Evolutionary conservation across 2,329 filamentous ascomycete genomes (phyloP), one percentile per base, ranked within the genome.

Genomic region (Alternaria viburni): DNA sequence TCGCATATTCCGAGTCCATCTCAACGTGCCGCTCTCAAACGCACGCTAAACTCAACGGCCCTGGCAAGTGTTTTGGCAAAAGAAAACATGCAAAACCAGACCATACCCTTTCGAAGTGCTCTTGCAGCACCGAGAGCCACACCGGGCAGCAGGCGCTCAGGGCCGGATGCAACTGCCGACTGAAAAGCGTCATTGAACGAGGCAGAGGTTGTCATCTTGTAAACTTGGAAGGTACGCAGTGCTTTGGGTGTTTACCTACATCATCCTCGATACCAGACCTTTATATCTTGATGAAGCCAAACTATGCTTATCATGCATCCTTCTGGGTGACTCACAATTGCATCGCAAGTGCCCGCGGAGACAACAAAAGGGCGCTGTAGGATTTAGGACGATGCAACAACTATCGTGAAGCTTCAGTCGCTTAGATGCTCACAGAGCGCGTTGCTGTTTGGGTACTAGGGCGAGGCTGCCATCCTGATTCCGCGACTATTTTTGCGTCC

Each of bases 91-190:
- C 12, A 36, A 41, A 51, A 36, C 46, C 12, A n/a, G 36, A 25
- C 21, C 49, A 60, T 67, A 68, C 71, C 65, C 50, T 66, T 64
- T 43, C 26, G 44, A 43, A 60, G 51, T 44, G 64, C 52, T 61
- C 64, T 68, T 66, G 70, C 69, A 69, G 72, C 67, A 65, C 65
- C 71, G 28, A 50, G 66, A 52, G 67, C 65, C 43, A 71, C 70
- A 21, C 69, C 71, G 44, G 67, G 46, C 15, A 74, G 19, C 11
- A 71, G 52, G n/a, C 68, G 65, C 28, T 69, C 62, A 15, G 61
- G 51, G 3, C 66, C 64, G 23, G 64, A 67, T 52, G 49, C 62
- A 50, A 70, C 69, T 64, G 69, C 70, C 62, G 51, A 66, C 61
- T 66, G 63, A 45, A 71, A 66, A 19, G 66, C 61, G 50, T 69